These are phyloP conservation scores for Haplosporangium gracile DNA, from an alignment of 192 early-diverging fungal genomes.

Conservation along the genomic window DNA sequence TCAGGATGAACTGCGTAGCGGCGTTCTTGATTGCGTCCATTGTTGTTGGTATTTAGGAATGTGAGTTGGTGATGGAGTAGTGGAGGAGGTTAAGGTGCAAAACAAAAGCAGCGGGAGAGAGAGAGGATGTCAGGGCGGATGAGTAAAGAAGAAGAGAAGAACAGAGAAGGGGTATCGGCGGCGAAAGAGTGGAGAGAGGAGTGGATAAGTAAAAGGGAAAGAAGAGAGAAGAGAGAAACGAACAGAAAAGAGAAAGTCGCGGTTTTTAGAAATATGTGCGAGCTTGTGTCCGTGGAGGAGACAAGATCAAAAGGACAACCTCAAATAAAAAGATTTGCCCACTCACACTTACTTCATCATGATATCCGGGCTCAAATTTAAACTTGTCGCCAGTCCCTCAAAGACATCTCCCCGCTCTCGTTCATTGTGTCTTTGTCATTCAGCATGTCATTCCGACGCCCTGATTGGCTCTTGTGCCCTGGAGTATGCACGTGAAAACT, in stretches of 20 bases:
- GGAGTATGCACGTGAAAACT: neutral
- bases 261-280: neutral
- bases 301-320: neutral
- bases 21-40: slow-evolving; percentile 59
- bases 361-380: neutral
- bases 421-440: neutral
- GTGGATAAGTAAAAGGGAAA: neutral
- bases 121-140: neutral
- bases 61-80: neutral
- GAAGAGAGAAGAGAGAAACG: neutral
- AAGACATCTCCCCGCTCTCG: neutral
- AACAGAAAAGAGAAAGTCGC: neutral
- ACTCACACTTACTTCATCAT: neutral
- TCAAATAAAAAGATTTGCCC: neutral
- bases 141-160: neutral
- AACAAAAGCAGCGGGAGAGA: neutral
- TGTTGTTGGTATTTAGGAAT: neutral
- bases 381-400: neutral
- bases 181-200: neutral
- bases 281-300: slow-evolving; percentile 6
- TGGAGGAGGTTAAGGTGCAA: neutral
- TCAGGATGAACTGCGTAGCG: slow-evolving; percentile 66
- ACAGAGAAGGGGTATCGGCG: neutral
- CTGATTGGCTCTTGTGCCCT: neutral
- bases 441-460: neutral